Percentiles rank a stretch among this genome's conserved stretches.
Conservation (phyloP, 192 early-diverging fungal species). For the Lunasporangiospora selenospora region DNA sequence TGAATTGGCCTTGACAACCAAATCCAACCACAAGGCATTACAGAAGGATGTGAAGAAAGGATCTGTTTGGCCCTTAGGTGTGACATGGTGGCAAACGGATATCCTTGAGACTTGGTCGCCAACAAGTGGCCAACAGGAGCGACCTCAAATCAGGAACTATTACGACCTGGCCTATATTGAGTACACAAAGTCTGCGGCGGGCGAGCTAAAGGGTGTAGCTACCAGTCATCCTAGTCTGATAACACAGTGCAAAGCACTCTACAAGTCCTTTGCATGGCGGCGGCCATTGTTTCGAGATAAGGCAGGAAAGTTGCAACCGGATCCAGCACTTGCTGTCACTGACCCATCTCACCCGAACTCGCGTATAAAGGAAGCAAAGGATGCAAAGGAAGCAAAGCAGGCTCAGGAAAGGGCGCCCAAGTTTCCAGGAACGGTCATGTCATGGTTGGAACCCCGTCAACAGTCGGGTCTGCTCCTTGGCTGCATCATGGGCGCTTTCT, state of each 20-base stretch:
- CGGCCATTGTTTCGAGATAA: slow-evolving; percentile 33
- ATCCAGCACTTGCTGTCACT: slow-evolving; percentile 11
- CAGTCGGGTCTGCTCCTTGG: slow-evolving; percentile 74
- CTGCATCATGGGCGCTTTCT: slow-evolving; percentile 67
- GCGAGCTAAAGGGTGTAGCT: slow-evolving; percentile 80
- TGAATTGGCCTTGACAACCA: slow-evolving; percentile 75
- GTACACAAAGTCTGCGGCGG: slow-evolving; percentile 77
- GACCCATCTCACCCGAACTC: slow-evolving; percentile 12
- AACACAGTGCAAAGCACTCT: slow-evolving; percentile 58
- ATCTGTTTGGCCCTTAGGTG: slow-evolving; percentile 62
- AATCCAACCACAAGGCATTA: slow-evolving; percentile 70
- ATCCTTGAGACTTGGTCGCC: slow-evolving; percentile 67
- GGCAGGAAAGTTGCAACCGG: slow-evolving; percentile 18
- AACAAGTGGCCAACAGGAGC: slow-evolving; percentile 53
- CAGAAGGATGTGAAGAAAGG: slow-evolving; percentile 68
- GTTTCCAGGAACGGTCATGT: slow-evolving; percentile 59
- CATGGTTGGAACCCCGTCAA: slow-evolving; percentile 77
- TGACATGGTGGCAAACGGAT: slow-evolving; percentile 82
- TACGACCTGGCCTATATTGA: slow-evolving; percentile 81
- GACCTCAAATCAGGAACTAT: slow-evolving; percentile 35
- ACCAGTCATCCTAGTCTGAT: slow-evolving; percentile 75
- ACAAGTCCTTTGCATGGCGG: slow-evolving; percentile 20
- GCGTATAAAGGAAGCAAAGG: slow-evolving; percentile 6
- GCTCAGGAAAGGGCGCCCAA: neutral
- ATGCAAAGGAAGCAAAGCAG: slow-evolving; percentile 5